Conservation (phyloP, 306 rosid genomes). For the Abrus precatorius region DNA sequence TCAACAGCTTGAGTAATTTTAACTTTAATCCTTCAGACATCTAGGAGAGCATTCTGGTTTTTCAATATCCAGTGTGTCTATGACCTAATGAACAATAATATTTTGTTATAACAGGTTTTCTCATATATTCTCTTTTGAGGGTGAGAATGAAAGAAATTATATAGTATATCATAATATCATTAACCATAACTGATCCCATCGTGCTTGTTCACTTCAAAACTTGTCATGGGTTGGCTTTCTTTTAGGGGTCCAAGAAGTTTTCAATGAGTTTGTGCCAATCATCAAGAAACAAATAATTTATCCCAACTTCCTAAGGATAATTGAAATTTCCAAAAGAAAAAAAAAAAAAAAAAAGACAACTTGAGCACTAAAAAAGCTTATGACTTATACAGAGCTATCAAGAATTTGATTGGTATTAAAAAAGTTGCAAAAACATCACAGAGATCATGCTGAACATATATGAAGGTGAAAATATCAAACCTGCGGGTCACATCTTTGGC, state of each 20-base stretch:
- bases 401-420: constrained; percentile 9
- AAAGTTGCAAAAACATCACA: constrained; percentile 26
- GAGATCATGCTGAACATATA: constrained; percentile 24
- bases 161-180: background rate
- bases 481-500: constrained; percentile 99
- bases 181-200: background rate
- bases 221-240: background rate
- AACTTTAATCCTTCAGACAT: background rate
- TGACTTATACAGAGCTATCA: constrained; percentile 31
- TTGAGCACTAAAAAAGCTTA: constrained; percentile 22
- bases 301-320: constrained; percentile 9
- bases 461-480: constrained; percentile 57
- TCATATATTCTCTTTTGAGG: background rate
- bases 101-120: background rate
- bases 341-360: background rate
- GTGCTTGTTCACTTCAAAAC: constrained; percentile 9
- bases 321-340: constrained; percentile 38
- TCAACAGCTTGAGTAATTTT: constrained; percentile 1
- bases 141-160: background rate
- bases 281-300: constrained; percentile 22
- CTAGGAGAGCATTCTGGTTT: constrained; percentile 1
- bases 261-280: constrained; percentile 7
- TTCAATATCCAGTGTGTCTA: background rate
- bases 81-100: constrained; percentile 6
- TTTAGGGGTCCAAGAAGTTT: constrained; percentile 31